These are phyloP conservation scores for Trichoderma atroviride DNA, from an alignment of 2,329 filamentous ascomycete genomes.

Conservation along the genomic window DNA sequence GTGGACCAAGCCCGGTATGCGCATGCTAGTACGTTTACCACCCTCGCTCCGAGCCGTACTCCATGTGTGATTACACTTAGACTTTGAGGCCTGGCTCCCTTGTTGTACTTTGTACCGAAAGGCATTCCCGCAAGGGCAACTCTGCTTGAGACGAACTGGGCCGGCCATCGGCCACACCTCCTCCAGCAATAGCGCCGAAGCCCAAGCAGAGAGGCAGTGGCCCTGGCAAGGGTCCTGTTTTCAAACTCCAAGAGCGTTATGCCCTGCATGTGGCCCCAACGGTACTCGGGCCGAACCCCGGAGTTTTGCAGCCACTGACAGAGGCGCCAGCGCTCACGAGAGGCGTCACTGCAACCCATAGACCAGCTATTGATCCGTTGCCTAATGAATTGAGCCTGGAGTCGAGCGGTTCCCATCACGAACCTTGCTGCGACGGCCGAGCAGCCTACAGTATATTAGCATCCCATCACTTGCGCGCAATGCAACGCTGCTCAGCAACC, in stretches of 20 bases:
- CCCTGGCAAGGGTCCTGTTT: constrained; percentile 7
- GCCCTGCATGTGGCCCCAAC: constrained; percentile 20
- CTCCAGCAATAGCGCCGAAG: constrained; percentile 26
- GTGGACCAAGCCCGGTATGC: not conserved
- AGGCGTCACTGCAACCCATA: not conserved
- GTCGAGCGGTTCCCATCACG: not conserved
- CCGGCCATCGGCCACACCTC: constrained; percentile 15
- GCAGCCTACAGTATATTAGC: not conserved
- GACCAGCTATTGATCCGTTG: constrained; percentile 11
- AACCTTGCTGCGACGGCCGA: constrained; percentile 8
- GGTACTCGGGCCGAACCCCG: constrained; percentile 26
- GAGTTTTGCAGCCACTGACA: constrained; percentile 23
- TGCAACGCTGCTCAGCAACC: not conserved
- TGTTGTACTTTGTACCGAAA: not conserved
- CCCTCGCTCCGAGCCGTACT: not conserved
- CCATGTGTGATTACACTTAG: not conserved
- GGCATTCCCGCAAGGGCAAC: not conserved
- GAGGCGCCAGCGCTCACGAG: not conserved
- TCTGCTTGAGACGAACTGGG: not conserved
- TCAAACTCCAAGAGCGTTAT: not conserved
- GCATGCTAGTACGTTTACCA: not conserved
- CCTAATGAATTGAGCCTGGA: constrained; percentile 21
- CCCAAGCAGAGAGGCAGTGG: constrained; percentile 12
- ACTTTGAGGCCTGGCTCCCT: not conserved
- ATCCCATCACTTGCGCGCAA: not conserved